A percentile compares a stretch with the other conserved stretches of the same genome.
Conservation (phyloP, 1,284 basidiomycete genomes). For the Salmacisia buchloeana region DNA sequence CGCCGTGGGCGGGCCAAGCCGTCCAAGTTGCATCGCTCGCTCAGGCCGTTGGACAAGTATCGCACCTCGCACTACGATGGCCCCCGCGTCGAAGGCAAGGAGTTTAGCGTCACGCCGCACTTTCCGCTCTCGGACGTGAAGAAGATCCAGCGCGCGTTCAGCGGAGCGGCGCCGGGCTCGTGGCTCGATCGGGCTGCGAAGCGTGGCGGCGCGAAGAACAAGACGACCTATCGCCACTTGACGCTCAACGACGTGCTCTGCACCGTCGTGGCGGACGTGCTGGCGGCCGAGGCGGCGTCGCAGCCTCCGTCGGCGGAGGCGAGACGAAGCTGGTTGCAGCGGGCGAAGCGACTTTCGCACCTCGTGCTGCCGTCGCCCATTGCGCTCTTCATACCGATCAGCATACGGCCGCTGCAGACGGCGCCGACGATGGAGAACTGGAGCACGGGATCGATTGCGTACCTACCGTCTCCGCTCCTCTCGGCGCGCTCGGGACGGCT, state of each 20-base stretch:
- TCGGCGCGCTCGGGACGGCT: background rate
- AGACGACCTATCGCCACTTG: conserved; percentile 25
- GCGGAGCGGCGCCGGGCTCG: conserved; percentile 35
- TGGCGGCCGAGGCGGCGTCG: conserved; percentile 31
- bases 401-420: conserved; percentile 37
- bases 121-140: conserved; percentile 40
- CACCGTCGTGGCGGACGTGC: conserved; percentile 39
- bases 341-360: conserved; percentile 20
- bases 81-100: conserved; percentile 26
- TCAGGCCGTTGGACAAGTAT: conserved; percentile 33
- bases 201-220: conserved; percentile 16
- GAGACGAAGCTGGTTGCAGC: conserved; percentile 17
- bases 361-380: conserved; percentile 30
- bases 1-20: conserved; percentile 35
- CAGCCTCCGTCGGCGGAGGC: conserved; percentile 1
- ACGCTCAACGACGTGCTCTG: conserved; percentile 47
- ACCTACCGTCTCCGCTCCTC: conserved; percentile 24
- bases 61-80: conserved; percentile 31
- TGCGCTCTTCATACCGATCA: conserved; percentile 42
- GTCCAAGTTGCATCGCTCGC: conserved; percentile 35
- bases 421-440: conserved; percentile 42
- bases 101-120: conserved; percentile 23
- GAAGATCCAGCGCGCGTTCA: conserved; percentile 44
- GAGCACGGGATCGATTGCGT: conserved; percentile 41
- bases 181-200: conserved; percentile 23